Evolutionary conservation across 768 basidiomycete species (phyloP).

Genomic region (Hygrocybe coccinea): DNA sequence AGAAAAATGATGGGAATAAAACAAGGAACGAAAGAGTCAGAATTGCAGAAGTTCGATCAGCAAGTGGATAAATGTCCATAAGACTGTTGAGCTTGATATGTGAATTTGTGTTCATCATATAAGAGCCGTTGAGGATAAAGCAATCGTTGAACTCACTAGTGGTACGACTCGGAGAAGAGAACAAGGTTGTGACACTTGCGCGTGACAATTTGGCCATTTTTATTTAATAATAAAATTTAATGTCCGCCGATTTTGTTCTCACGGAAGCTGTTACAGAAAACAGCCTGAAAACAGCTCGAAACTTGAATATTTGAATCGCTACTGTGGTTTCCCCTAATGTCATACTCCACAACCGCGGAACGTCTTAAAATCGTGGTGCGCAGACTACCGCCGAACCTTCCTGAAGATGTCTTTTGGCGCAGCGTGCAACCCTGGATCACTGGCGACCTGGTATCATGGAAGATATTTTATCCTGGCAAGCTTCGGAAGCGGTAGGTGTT

Average conservation of each 20-base stretch:
- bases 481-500: conserved; percentile 56
- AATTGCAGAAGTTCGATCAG: conserved; percentile 58
- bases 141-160: too few relatives aligned
- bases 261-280: too few relatives aligned
- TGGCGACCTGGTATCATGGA: conserved; percentile 68
- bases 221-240: too few relatives aligned
- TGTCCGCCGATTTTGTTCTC: background rate
- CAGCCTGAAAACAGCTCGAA: too few relatives aligned
- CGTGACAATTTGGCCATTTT: too few relatives aligned
- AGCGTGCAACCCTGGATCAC: conserved; percentile 82
- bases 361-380: conserved; percentile 85
- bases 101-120: conserved; percentile 51
- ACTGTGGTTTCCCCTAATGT: conserved; percentile 23
- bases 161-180: too few relatives aligned
- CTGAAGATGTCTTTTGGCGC: conserved; percentile 91
- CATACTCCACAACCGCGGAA: conserved; percentile 37
- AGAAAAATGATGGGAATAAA: background rate
- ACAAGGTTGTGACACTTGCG: too few relatives aligned
- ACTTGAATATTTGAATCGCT: too few relatives aligned
- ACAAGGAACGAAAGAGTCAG: conserved; percentile 30
- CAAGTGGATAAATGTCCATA: conserved; percentile 40
- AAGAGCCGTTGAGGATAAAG: background rate
- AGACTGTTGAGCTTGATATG: conserved; percentile 66
- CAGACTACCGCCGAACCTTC: conserved; percentile 84
- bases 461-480: conserved; percentile 62